Conservation (phyloP, 2,329 filamentous ascomycete genomes). For the Xylariaceae sp. region DNA sequence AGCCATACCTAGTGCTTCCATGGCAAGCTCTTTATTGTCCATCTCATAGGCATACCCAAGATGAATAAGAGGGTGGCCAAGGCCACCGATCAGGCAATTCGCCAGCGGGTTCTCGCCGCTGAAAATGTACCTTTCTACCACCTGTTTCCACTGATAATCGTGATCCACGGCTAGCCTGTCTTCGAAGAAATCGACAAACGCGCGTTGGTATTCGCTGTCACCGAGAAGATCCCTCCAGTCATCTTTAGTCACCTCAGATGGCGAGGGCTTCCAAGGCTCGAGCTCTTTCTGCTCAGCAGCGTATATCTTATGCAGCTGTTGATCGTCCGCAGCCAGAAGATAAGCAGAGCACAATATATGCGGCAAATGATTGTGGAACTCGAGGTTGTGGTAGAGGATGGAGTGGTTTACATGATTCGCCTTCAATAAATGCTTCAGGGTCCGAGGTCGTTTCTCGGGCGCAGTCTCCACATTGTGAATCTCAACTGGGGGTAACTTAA, state of each 20-base stretch:
- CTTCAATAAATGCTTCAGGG: conserved; percentile 84
- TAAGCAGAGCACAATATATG: conserved; percentile 84
- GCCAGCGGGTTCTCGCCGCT: conserved; percentile 70
- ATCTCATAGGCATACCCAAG: conserved; percentile 92
- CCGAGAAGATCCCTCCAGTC: conserved; percentile 89
- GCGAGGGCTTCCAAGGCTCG: conserved; percentile 78
- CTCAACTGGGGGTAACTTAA: conserved; percentile 62
- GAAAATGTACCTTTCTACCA: conserved; percentile 74
- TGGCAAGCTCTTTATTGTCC: conserved; percentile 76
- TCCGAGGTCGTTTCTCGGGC: conserved; percentile 72
- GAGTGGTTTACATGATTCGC: conserved; percentile 90
- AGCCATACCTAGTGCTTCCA: conserved; percentile 77
- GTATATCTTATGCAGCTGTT: conserved; percentile 76
- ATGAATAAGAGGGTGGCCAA: conserved; percentile 90
- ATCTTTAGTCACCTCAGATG: conserved; percentile 72
- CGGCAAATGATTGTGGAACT: conserved; percentile 78
- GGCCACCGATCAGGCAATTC: conserved; percentile 72
- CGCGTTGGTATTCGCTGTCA: conserved; percentile 76
- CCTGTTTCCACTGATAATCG: conserved; percentile 78
- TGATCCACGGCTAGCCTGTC: conserved; percentile 72
- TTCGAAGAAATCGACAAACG: conserved; percentile 93
- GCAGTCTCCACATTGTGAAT: conserved; percentile 76
- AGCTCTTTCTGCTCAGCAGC: conserved; percentile 68
- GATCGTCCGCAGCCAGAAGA: conserved; percentile 69
- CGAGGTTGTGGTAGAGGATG: conserved; percentile 70